Base-by-base conservation (phyloP, 106 monocot species). In the Hemerocallis citrina region DNA sequence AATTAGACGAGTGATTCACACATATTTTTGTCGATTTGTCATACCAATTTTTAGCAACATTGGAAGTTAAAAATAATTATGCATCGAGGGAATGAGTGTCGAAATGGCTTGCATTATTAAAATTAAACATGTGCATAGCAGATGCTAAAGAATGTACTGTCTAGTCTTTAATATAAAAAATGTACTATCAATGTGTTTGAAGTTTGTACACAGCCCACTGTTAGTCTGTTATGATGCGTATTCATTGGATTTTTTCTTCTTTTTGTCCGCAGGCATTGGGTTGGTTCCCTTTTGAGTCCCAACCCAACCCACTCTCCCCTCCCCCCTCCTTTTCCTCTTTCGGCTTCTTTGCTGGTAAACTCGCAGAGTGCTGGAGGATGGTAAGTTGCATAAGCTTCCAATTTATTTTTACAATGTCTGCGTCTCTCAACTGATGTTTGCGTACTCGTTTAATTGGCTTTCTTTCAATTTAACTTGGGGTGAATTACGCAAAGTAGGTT, bases 381-480 rank as follows among this genome's bases (percentile, higher is more conserved):
- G 51, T 28, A 51, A 51, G 51, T 51, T 10, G 24, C 11, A 51
- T 6, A 16, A 35, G 34, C 34, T 34, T 57, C 31, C 16, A 57
- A 52, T 27, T 55, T 33, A 12, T 32, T 17, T 31, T 55, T 55
- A 31, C 17, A 58, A 58, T 19, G 57, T 25, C 19, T 58, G 8
- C 33, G 6, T 32, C 31, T 34, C 33, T n/a, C 32, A 32, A 4
- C 33, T 19, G 15, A 8, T 33, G 57, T 58, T 58, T 58, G 34
- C 1, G 7, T 10, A 37, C 35, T 5, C 19, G 57, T 58, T 58
- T 58, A 19, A 3, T 20, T 10, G 22, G 57, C 16, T 34, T 37
- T 37, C 36, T 37, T 37, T n/a, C n/a, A n/a, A 58, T 55, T 37
- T 11, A 58, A 58, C n/a, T 2, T 35, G 22, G 56, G 57, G 33